Evolutionary conservation across 169 alveolate species (phyloP), one percentile per base, ranked within the genome.

Genomic region (Cryptosporidium meleagridis): DNA sequence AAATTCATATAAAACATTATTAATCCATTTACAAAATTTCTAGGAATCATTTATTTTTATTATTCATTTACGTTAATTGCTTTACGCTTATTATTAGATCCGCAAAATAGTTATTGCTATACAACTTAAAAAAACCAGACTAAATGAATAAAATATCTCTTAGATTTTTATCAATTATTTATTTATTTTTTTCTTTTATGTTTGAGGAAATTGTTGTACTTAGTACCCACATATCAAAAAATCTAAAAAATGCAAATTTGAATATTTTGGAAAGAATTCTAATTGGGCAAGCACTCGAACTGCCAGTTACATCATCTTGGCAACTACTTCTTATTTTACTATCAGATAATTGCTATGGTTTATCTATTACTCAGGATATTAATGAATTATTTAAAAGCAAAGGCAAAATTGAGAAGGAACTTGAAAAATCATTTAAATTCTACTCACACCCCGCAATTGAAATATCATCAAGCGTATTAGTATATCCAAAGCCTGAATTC

Each of bases 301-400:
- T 62, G 0, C 80, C 75, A 0, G 70, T 65, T 23, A 62, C 89
- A 5, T 14, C 89, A 21, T 41, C 80, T 16, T 80, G 89, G 89
- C 89, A 80, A 18, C 33, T 80, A 33, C 33, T 80, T 37, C 14
- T 80, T 41, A 31, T 21, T 26, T 35, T 62, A 29, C 52, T 65
- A 26, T 80, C 89, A 14, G 44, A 44, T 14, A 41, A 31, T 59
- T 1, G 45, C 31, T 65, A 31, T 21, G 44, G 51, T 23, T 18
- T 80, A 41, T 65, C 65, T 80, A 12, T 80, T 2, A 6, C 89
- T 31, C 44, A 80, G n/a, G 23, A 75, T 14, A 31, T 44, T 18
- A 80, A 62, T n/a, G 89, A 80, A 67, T 59, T 80, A 0, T 21
- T 18, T 21, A 41, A 62, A 45, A 65, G 53, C 16, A 80, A 44